Percentiles rank a stretch among this genome's conserved stretches.
phyloP scores from a whole-genome alignment of 768 basidiomycete species.

The Gloeopeniophorella convolvens region DNA sequence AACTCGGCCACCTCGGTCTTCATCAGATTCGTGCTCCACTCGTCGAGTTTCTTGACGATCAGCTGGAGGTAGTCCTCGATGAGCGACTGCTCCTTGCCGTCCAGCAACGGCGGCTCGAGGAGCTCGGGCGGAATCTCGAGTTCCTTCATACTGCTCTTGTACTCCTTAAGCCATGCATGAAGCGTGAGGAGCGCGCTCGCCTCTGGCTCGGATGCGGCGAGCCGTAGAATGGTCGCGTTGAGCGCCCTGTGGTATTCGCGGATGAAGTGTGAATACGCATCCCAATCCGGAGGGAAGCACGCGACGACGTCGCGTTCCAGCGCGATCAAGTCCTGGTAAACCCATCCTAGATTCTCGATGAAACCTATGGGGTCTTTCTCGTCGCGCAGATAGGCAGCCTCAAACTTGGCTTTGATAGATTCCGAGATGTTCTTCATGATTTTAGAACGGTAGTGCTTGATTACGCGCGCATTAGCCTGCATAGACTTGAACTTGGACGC shows the following conservation, averaged over 20 bases:
- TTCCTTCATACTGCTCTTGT: slow-evolving; percentile 92
- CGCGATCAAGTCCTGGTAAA: slow-evolving; percentile 93
- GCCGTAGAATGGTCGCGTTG: slow-evolving; percentile 61
- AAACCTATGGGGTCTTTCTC: slow-evolving; percentile 64
- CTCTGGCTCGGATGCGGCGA: slow-evolving; percentile 70
- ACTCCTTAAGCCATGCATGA: slow-evolving; percentile 94
- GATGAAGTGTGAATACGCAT: slow-evolving; percentile 77
- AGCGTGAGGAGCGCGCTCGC: slow-evolving; percentile 83
- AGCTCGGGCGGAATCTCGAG: slow-evolving; percentile 76
- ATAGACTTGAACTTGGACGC: slow-evolving; percentile 91
- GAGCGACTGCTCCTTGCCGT: slow-evolving; percentile 87
- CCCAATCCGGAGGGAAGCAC: slow-evolving; percentile 89
- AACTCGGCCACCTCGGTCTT: slow-evolving; percentile 85
- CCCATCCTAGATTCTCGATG: slow-evolving; percentile 75
- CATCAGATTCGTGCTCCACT: slow-evolving; percentile 95
- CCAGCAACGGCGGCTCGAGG: slow-evolving; percentile 84
- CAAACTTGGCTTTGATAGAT: slow-evolving; percentile 67
- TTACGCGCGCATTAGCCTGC: slow-evolving; percentile 85
- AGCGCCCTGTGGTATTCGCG: slow-evolving; percentile 88
- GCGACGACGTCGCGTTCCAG: slow-evolving; percentile 85
- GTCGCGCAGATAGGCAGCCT: slow-evolving; percentile 55
- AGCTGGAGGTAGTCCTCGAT: slow-evolving; percentile 94
- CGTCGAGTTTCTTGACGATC: slow-evolving; percentile 92
- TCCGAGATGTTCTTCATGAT: slow-evolving; percentile 73
- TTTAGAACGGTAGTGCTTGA: slow-evolving; percentile 94